Conservation (phyloP, 345 rosid genomes). For the Citrus cavaleriei region DNA sequence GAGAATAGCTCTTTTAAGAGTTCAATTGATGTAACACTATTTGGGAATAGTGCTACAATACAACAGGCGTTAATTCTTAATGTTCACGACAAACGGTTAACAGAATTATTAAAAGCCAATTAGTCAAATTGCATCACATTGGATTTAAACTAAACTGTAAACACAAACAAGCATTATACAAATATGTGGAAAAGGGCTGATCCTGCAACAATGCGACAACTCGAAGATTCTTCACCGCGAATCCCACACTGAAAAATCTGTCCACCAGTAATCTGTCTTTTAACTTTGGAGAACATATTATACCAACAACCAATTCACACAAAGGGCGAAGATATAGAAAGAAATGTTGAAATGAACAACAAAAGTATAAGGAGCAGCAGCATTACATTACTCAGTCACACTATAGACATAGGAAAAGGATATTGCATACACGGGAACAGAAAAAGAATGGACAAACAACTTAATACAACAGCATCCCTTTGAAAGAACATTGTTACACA, state of each 20-base stretch:
- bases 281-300: neutral
- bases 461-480: neutral
- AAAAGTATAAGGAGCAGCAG: neutral
- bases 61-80: neutral
- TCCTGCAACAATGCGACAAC: neutral
- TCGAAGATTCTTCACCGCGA: neutral
- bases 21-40: neutral
- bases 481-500: neutral
- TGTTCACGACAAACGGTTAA: neutral
- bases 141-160: constrained; percentile 1
- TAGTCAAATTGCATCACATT: constrained; percentile 1
- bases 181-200: neutral
- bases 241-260: neutral
- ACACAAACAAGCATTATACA: neutral
- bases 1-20: neutral
- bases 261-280: neutral
- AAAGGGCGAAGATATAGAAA: neutral
- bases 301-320: neutral
- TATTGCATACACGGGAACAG: neutral
- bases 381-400: neutral
- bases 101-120: neutral
- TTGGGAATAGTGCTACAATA: neutral
- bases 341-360: neutral
- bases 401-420: neutral
- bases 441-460: too few relatives aligned